Evolutionary conservation across 768 basidiomycete genomes (phyloP).

Genomic region (Lentinula lateritia): DNA sequence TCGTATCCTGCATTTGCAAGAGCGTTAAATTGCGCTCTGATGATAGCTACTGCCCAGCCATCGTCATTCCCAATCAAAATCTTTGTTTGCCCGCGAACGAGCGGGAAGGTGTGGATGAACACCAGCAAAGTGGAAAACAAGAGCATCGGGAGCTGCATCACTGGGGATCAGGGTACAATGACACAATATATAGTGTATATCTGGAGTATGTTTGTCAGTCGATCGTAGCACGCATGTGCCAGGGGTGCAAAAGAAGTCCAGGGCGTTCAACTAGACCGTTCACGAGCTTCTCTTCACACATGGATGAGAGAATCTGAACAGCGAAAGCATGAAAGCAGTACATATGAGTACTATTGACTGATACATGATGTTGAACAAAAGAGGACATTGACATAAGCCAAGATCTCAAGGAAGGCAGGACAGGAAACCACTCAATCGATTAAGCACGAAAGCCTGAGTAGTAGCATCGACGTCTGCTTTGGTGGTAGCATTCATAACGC

Average conservation of each 20-base stretch:
- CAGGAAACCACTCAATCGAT: constrained; percentile 28
- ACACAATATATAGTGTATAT: neutral
- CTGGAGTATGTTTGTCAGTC: neutral
- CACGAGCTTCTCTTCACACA: neutral
- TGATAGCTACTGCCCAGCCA: constrained; percentile 41
- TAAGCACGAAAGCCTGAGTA: constrained; percentile 33
- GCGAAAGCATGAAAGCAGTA: neutral
- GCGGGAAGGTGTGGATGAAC: neutral
- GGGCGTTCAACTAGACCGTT: neutral
- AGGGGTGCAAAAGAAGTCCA: neutral
- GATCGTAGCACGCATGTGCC: neutral
- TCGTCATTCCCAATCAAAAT: constrained; percentile 28
- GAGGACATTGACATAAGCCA: neutral
- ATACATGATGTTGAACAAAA: neutral
- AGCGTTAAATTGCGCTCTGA: constrained; percentile 35
- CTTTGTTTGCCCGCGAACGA: neutral
- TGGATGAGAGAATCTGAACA: too few species aligned
- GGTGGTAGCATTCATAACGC: constrained; percentile 36
- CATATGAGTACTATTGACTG: neutral
- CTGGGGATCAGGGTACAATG: neutral
- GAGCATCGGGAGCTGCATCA: neutral
- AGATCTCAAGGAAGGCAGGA: neutral
- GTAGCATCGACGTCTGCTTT: constrained; percentile 37
- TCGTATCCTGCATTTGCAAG: constrained; percentile 29
- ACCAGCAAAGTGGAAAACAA: neutral